Base-by-base conservation (phyloP, 1,284 basidiomycete species). In the Tilletia caries region DNA sequence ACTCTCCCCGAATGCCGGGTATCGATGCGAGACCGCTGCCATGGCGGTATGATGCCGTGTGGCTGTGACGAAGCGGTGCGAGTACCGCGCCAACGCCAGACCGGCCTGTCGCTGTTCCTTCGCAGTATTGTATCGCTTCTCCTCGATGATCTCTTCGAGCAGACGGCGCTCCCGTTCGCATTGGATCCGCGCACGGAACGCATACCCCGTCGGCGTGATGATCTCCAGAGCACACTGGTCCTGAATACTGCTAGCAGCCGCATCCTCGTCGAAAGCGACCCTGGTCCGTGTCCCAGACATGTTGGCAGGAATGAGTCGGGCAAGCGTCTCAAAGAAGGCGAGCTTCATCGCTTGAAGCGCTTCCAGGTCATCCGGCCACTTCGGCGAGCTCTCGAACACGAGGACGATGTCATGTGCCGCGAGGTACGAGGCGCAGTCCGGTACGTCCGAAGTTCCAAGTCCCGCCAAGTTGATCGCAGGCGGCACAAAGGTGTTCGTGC, bases 291-390 rank as follows among this genome's bases (percentile, higher is more conserved):
- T 86, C 13, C 73, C 79, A 20, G 82, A 68, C 67, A 76, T 76
- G 66, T 66, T 60, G 25, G 34, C 44, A 52, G 52, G 44, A n/a
- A 82, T 70, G 25, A 75, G 70, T n/a, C 67, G 65, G 32, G 77
- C 76, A 62, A 82, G 75, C 44, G 76, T 75, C 54, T 83, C 79
- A 60, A 76, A 77, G 82, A 98, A 91, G 0, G 95, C 95, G 1
- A 96, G 86, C 84, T 98, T 98, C 85, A 95, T 91, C 76, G 93
- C 93, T 83, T 97, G 95, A 62, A 98, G 91, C 0, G 94, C 93
- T 20, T 87, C 87, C 1, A 98, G 87, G 77, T 98, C 94, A 79
- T 98, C 94, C 0, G 96, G 96, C 96, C 96, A 99, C 74, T 89
- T 88, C 0, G 91, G 90, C 0, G 93, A 95, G 91, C 43, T 88